These are phyloP conservation scores for Kwoniella heveanensis DNA, from an alignment of 768 basidiomycete species.

Conservation along the genomic window DNA sequence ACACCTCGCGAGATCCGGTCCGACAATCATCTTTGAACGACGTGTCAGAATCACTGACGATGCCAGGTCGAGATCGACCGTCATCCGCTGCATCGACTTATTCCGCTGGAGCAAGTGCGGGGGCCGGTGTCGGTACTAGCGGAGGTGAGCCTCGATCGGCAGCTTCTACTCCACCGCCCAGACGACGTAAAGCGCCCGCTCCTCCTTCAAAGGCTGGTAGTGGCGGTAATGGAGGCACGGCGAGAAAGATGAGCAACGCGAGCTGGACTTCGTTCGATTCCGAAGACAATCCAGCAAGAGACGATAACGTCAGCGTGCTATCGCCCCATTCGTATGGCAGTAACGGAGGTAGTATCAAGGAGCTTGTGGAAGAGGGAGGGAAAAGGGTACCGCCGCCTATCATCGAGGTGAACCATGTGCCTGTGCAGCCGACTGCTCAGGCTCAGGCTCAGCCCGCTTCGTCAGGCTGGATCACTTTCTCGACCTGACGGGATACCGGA, in stretches of 20 bases:
- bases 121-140: not conserved
- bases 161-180: conserved; percentile 18
- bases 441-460: not conserved
- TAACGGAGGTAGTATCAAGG: not conserved
- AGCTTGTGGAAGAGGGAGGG: conserved; percentile 27
- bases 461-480: conserved; percentile 39
- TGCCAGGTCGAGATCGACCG: conserved; percentile 16
- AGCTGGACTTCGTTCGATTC: conserved; percentile 25
- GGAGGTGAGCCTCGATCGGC: conserved; percentile 3
- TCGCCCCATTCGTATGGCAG: not conserved
- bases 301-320: not conserved
- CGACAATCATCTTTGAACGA: conserved; percentile 45
- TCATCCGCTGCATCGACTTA: conserved; percentile 13
- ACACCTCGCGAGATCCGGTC: conserved; percentile 50
- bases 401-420: conserved; percentile 39
- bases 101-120: not conserved
- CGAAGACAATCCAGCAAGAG: conserved; percentile 1
- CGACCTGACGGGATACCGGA: too few relatives aligned
- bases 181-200: conserved; percentile 37
- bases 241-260: conserved; percentile 8
- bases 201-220: conserved; percentile 26
- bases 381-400: conserved; percentile 42
- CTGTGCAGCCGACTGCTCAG: conserved; percentile 7
- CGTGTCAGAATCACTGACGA: conserved; percentile 38
- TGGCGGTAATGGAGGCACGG: not conserved